Evolutionary conservation across 208 protist genomes (phyloP), one percentile per base, ranked within the genome.

Genomic region (Crithidia expoeki): DNA sequence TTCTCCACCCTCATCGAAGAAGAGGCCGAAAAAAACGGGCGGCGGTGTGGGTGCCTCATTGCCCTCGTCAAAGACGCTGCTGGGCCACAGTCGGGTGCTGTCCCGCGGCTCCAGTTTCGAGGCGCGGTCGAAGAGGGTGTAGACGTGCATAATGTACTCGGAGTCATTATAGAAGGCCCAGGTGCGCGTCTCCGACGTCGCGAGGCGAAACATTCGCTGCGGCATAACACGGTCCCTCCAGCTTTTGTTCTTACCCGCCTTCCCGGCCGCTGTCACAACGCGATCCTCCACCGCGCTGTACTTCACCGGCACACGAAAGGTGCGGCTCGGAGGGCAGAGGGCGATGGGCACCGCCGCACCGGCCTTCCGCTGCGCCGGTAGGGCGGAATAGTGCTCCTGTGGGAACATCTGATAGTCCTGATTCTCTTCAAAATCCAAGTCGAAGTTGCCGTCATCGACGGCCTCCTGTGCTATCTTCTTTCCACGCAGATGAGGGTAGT

Each of bases 161-260:
- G 55, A 63, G 38, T 87, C 85, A 71, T 90, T 90, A 76, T 87
- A 90, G 73, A 83, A 90, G 56, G 72, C 72, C 85, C 85, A 90
- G 53, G 64, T 78, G 63, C 67, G 74, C 44, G 69, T 83, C 60
- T 82, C 77, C 46, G 56, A 63, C 27, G 66, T 72, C 25, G 55
- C 56, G 14, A 72, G 55, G 38, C 66, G 66, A 17, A 72, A 64
- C 42, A 72, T 33, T 33, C 56, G 67, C 56, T 72, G 67, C 46
- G 46, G 56, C 56, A 56, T 38, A 16, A 83, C 84, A 5, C 28
- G 2, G 32, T 47, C 57, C 12, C 16, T 36, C 67, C 56, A 72
- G 23, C 36, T 56, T 32, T 58, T 53, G 28, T 38, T 38, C 34
- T 36, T 61, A 30, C 28, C 46, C 46, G 79, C 61, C 32, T 21